These are phyloP conservation scores for Catharanthus roseus DNA, from an alignment of 257 asterid species.

Conservation along the genomic window DNA sequence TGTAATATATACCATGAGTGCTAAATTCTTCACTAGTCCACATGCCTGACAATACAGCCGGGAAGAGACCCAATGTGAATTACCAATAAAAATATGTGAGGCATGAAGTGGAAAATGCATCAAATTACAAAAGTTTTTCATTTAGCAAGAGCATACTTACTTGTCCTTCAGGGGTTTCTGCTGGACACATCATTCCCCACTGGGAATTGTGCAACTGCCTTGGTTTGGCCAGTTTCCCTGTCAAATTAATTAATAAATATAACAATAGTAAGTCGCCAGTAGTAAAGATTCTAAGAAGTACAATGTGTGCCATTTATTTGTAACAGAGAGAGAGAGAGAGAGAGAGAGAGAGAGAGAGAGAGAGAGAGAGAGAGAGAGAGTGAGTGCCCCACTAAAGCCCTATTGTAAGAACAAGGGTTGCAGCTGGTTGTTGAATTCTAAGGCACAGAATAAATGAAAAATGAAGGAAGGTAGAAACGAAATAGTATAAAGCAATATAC, in stretches of 20 bases:
- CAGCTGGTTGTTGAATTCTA: background rate
- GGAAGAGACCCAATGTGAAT: conserved; percentile 1
- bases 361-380: no score
- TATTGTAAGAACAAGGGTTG: background rate
- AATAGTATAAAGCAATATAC: conserved; percentile 26
- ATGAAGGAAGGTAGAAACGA: background rate
- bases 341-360: no score
- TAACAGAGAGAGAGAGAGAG: background rate
- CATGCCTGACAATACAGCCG: conserved; percentile 61
- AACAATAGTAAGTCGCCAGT: background rate
- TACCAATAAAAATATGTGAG: background rate
- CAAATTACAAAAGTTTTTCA: conserved; percentile 8
- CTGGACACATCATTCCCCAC: conserved; percentile 99
- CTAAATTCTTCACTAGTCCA: conserved; percentile 96
- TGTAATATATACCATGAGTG: conserved; percentile 91
- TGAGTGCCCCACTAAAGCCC: background rate
- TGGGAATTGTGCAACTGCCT: conserved; percentile 98
- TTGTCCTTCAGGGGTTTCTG: conserved; percentile 99
- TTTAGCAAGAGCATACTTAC: conserved; percentile 35
- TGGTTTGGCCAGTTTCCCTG: conserved; percentile 96
- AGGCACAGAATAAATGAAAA: background rate
- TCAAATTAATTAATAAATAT: conserved; percentile 8
- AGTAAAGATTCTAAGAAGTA: background rate
- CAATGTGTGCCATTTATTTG: conserved; percentile 1
- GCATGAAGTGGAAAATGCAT: background rate